phyloP scores from a whole-genome alignment of 345 rosid species.

The Cardiospermum halicacabum region DNA sequence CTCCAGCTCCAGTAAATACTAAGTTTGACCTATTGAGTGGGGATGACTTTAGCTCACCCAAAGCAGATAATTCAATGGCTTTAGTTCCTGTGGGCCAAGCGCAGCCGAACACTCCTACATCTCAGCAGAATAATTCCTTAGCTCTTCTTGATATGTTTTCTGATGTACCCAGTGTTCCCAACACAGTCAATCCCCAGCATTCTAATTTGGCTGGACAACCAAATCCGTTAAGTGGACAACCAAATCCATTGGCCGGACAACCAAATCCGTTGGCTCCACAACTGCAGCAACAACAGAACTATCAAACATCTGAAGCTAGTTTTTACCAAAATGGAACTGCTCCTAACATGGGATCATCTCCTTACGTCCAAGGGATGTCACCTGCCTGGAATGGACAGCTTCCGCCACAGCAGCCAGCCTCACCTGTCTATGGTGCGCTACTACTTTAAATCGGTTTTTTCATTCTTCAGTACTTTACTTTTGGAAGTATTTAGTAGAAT shows the following conservation, averaged over 20 bases:
- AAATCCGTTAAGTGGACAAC: conserved; percentile 46
- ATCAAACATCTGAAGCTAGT: conserved; percentile 50
- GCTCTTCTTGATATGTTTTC: conserved; percentile 85
- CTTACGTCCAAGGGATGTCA: conserved; percentile 47
- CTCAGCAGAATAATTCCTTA: conserved; percentile 86
- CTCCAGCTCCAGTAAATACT: conserved; percentile 43
- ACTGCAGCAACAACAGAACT: conserved; percentile 63
- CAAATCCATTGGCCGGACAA: no score
- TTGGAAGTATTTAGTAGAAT: not conserved
- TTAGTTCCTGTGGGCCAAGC: conserved; percentile 75
- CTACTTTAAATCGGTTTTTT: conserved; percentile 5
- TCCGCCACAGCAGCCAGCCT: conserved; percentile 52
- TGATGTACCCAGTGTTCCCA: conserved; percentile 39
- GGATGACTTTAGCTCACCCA: conserved; percentile 65
- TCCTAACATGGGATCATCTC: conserved; percentile 54
- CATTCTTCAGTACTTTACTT: not conserved
- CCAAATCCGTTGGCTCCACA: conserved; percentile 47
- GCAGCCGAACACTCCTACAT: conserved; percentile 47
- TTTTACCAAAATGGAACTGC: conserved; percentile 59
- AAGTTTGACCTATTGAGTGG: conserved; percentile 96
- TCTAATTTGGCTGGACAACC: conserved; percentile 36
- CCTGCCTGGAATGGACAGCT: conserved; percentile 75
- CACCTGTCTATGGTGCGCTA: conserved; percentile 64
- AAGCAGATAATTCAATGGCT: conserved; percentile 62
- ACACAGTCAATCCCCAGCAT: conserved; percentile 51